Base-by-base conservation (phyloP, 805 yeast species). In the Lachancea fermentati region DNA sequence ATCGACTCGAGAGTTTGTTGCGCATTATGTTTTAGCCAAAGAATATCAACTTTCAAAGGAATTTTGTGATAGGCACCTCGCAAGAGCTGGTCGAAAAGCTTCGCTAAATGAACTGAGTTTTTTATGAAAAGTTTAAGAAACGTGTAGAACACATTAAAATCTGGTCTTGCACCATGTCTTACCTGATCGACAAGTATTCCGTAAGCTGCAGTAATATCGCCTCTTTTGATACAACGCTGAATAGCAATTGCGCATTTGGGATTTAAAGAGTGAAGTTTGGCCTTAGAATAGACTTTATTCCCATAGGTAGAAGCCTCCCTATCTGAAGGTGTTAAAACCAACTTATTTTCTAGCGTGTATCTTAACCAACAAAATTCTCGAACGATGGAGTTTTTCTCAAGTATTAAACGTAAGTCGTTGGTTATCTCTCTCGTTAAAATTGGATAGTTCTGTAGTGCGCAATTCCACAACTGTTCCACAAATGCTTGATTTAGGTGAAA, bases 11-110 rank as follows among this genome's bases (percentile, higher is more conserved):
- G 36, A 22, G 39, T 32, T 9, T 30, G 31, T n/a, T 35, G 6
- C 17, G 47, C 35, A 16, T 47, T 47, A 17, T 48, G 39, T 30
- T 50, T 44, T 19, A 57, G 39, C 56, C 55, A 52, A 8, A 57
- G 33, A 9, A 57, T 49, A 9, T 51, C 51, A 4, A 53, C 34
- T 30, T 54, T 56, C n/a, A 51, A 22, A 1, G 61, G 62, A 9
- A 49, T 31, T 5, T 38, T 34, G 13, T 44, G 45, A 30, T 40
- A 47, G 17, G 42, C 36, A 3, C 46, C 44, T 14, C 42, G 34
- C 17, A 53, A 31, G 22, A 47, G 39, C 7, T 51, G 47, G 37
- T 50, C 51, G 15, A 57, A 30, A 16, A 26, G 15, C 14, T 47
- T 41, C 5, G 55, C 60, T 11, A 54, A 19, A 15, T 44, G 38